phyloP scores from a whole-genome alignment of 1,139 yeast species.

The Pichia sp. region DNA sequence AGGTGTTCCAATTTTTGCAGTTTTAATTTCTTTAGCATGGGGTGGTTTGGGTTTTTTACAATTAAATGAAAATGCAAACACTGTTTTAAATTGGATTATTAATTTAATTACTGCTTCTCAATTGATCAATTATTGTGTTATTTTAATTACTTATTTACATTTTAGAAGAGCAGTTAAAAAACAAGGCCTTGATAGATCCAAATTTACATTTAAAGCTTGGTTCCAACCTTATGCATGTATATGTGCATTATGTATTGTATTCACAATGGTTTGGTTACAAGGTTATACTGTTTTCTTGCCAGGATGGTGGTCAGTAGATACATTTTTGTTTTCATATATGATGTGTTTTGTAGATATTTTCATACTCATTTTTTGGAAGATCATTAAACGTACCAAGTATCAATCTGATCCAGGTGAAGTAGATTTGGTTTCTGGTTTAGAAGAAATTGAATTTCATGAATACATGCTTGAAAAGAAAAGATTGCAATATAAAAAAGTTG shows the following conservation, averaged over 20 bases:
- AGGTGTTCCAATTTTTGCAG: slow-evolving; percentile 38
- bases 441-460: slow-evolving; percentile 55
- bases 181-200: slow-evolving; percentile 50
- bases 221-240: slow-evolving; percentile 53
- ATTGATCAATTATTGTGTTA: slow-evolving; percentile 61
- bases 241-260: slow-evolving; percentile 38
- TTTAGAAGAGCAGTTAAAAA: slow-evolving; percentile 58
- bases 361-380: slow-evolving; percentile 52
- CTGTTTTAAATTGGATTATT: slow-evolving; percentile 69
- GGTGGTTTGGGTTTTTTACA: slow-evolving; percentile 50
- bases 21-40: slow-evolving; percentile 32
- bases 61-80: slow-evolving; percentile 52
- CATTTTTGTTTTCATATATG: slow-evolving; percentile 61
- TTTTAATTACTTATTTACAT: slow-evolving; percentile 56
- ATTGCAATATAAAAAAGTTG: slow-evolving; percentile 8
- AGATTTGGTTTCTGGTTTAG: slow-evolving; percentile 49
- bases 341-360: slow-evolving; percentile 60
- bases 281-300: slow-evolving; percentile 65
- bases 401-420: slow-evolving; percentile 40
- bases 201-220: slow-evolving; percentile 51
- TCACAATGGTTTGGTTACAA: slow-evolving; percentile 55
- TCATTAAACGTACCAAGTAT: slow-evolving; percentile 46
- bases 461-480: slow-evolving; percentile 14
- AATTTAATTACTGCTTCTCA: slow-evolving; percentile 77
- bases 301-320: slow-evolving; percentile 61